phyloP scores from a whole-genome alignment of 495 filamentous ascomycete genomes.

The Xylaria intraflava region DNA sequence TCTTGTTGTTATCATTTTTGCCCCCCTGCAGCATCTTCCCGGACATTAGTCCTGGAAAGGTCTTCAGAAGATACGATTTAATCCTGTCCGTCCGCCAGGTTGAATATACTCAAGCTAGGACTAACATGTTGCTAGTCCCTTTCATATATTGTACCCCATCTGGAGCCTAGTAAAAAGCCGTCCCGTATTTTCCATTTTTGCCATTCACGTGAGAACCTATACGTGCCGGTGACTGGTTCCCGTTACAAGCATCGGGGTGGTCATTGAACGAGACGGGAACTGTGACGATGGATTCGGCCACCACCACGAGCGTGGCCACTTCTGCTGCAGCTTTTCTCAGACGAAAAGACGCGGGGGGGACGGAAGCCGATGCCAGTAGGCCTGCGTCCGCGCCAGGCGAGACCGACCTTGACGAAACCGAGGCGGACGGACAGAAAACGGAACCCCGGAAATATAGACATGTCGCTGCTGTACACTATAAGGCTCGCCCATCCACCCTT shows the following conservation, averaged over 20 bases:
- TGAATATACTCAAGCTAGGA: not conserved
- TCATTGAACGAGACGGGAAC: not conserved
- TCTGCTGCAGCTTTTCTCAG: constrained; percentile 15
- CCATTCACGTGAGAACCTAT: not conserved
- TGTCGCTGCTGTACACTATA: constrained; percentile 75
- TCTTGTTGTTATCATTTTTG: not conserved
- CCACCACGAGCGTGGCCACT: constrained; percentile 21
- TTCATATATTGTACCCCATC: not conserved
- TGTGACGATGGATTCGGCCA: constrained; percentile 25
- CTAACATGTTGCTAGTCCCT: not conserved
- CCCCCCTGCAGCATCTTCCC: not conserved
- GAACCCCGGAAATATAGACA: constrained; percentile 67
- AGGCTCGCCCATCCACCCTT: constrained; percentile 66
- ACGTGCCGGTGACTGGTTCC: not conserved
- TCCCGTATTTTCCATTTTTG: not conserved
- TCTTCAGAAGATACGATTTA: not conserved
- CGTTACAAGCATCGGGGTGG: not conserved
- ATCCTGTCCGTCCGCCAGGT: not conserved
- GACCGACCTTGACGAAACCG: not conserved
- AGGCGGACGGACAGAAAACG: constrained; percentile 9
- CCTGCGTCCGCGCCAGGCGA: not conserved
- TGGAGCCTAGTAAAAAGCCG: not conserved
- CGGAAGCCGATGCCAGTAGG: not conserved
- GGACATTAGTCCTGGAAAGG: not conserved
- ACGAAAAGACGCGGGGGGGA: constrained; percentile 6